Conservation (phyloP, 306 rosid species). For the Casuarina equisetifolia region DNA sequence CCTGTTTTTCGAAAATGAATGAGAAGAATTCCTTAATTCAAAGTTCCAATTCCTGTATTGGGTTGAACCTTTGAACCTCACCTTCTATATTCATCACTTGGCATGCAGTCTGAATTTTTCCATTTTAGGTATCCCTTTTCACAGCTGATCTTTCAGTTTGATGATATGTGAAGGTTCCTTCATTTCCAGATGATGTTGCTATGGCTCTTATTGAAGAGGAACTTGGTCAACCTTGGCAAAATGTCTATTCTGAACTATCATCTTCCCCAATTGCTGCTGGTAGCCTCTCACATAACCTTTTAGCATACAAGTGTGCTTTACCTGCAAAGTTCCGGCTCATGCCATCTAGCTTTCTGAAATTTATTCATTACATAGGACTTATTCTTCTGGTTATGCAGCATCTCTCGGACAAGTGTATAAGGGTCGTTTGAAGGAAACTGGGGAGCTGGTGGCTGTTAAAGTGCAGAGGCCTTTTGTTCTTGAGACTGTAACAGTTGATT, state of each 20-base stretch:
- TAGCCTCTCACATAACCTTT: conserved; percentile 46
- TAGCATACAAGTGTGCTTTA: conserved; percentile 30
- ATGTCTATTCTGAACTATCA: conserved; percentile 83
- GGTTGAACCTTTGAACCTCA: not conserved
- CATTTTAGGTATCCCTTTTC: conserved; percentile 21
- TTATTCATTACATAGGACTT: conserved; percentile 23
- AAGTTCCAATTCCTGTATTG: not conserved
- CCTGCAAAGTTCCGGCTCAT: conserved; percentile 31
- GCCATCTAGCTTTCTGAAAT: conserved; percentile 28
- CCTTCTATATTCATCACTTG: not conserved
- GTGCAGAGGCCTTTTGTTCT: conserved; percentile 98
- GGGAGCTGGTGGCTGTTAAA: conserved; percentile 96
- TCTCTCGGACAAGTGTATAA: conserved; percentile 98
- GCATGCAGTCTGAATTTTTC: conserved; percentile 16
- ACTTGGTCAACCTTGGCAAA: conserved; percentile 97
- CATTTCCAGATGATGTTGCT: conserved; percentile 95
- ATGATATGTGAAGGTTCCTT: conserved; percentile 75
- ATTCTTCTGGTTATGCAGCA: conserved; percentile 58
- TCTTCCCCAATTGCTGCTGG: conserved; percentile 99
- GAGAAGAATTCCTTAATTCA: not conserved
- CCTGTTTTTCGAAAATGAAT: not conserved
- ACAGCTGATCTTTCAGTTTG: conserved; percentile 37
- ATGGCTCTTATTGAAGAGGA: conserved; percentile 97
- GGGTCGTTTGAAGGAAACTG: conserved; percentile 90
- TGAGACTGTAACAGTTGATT: conserved; percentile 92